These are phyloP conservation scores for Emericellopsis cladophorae DNA, from an alignment of 2,329 filamentous ascomycete species.

Conservation along the genomic window DNA sequence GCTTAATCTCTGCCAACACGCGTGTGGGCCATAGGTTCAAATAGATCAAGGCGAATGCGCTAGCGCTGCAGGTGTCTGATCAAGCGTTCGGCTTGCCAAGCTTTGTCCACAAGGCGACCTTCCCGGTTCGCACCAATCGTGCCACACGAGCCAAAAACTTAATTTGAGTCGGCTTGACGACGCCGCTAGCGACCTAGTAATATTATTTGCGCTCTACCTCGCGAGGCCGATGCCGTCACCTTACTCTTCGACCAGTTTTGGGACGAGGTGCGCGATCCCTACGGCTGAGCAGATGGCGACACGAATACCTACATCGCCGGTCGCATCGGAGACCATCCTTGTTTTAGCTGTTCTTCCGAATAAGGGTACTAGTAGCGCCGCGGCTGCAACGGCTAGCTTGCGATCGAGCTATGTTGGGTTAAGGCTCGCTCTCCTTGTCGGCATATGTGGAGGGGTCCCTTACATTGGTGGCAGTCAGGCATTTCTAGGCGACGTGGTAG, in stretches of 20 bases:
- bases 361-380: constrained; percentile 2
- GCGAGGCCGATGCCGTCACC: constrained; percentile 6
- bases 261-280: constrained; percentile 5
- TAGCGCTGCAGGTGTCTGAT: no score
- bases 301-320: constrained; percentile 10
- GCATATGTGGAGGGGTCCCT: constrained; percentile 18
- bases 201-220: constrained; percentile 5
- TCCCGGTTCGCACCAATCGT: no score
- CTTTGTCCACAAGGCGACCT: no score
- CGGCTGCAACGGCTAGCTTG: background rate
- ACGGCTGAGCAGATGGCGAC: constrained; percentile 8
- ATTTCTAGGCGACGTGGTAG: constrained; percentile 12
- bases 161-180: no score
- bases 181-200: no score
- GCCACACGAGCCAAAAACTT: no score
- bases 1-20: no score
- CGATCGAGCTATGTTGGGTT: constrained; percentile 6
- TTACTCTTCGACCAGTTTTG: constrained; percentile 4
- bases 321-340: constrained; percentile 7
- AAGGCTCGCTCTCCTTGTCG: constrained; percentile 18
- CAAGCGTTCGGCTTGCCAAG: no score
- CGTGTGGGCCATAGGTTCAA: no score
- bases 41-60: no score
- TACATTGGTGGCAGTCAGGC: constrained; percentile 1
- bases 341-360: constrained; percentile 7